Percentiles rank a stretch among this genome's conserved stretches.
phyloP scores from a whole-genome alignment of 257 asterid genomes.

The Perilla frutescens region DNA sequence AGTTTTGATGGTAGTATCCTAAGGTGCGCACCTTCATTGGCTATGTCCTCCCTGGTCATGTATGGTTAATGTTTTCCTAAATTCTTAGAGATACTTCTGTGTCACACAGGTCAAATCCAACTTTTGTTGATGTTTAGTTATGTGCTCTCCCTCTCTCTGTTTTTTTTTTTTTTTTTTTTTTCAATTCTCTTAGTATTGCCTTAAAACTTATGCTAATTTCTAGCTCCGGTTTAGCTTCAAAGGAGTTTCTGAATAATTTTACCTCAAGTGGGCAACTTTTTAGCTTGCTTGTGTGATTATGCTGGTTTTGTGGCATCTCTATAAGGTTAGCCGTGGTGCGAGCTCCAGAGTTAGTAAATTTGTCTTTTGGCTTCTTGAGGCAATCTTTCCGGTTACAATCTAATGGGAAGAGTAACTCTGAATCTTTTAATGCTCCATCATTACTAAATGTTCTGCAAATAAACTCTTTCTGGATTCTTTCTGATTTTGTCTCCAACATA shows the following conservation, averaged over 20 bases:
- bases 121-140: conserved; percentile 9
- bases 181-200: too few species aligned
- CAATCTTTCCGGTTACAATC: neutral
- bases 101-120: conserved; percentile 5
- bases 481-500: neutral
- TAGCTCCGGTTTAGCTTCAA: neutral
- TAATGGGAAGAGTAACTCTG: neutral
- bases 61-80: conserved; percentile 16
- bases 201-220: too few species aligned
- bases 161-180: neutral
- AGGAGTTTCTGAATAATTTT: neutral
- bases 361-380: neutral
- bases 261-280: conserved; percentile 7
- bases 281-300: neutral
- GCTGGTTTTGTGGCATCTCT: conserved; percentile 16
- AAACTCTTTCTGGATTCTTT: neutral
- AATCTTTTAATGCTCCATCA: neutral
- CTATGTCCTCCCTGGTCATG: conserved; percentile 28
- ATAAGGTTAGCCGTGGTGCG: neutral
- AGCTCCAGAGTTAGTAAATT: conserved; percentile 1
- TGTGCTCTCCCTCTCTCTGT: neutral
- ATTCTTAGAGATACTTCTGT: neutral
- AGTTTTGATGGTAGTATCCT: conserved; percentile 94
- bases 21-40: conserved; percentile 60
- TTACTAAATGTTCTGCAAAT: neutral